A percentile compares a stretch with the other conserved stretches of the same genome.
Conservation (phyloP, 345 rosid genomes). For the Salix udensis region DNA sequence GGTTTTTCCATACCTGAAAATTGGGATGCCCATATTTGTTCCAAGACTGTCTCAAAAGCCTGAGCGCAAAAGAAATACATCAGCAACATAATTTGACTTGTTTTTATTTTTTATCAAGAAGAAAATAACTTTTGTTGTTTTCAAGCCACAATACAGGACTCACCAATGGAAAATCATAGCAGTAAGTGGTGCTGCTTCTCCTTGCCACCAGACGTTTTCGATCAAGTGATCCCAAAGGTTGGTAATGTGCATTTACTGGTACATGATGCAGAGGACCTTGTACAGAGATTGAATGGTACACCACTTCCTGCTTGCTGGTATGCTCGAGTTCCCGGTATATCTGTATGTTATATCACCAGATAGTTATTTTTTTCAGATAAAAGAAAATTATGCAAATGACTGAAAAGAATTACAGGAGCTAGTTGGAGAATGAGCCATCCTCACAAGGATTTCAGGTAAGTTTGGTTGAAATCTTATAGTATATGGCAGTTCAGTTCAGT, state of each 20-base stretch:
- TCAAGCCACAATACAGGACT: constrained; percentile 26
- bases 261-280: constrained; percentile 64
- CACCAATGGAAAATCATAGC: constrained; percentile 97
- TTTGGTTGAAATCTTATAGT: not conserved
- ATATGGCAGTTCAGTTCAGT: not conserved
- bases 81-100: constrained; percentile 12
- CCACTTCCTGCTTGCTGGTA: constrained; percentile 44
- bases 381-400: not conserved
- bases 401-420: not conserved
- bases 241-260: constrained; percentile 60
- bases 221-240: constrained; percentile 70
- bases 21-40: constrained; percentile 71
- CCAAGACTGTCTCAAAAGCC: constrained; percentile 91
- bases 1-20: constrained; percentile 43
- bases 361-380: not conserved
- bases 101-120: not conserved
- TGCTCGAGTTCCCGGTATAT: constrained; percentile 84
- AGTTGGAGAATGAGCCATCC: not conserved
- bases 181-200: constrained; percentile 80
- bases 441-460: not conserved
- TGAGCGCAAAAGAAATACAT: constrained; percentile 31
- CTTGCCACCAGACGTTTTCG: constrained; percentile 82
- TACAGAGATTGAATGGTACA: constrained; percentile 63
- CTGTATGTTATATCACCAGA: constrained; percentile 42
- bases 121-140: not conserved